A percentile compares a stretch with the other conserved stretches of the same genome.
Evolutionary conservation across 805 yeast genomes (phyloP).

Genomic region (Blastobotrys peoriensis): DNA sequence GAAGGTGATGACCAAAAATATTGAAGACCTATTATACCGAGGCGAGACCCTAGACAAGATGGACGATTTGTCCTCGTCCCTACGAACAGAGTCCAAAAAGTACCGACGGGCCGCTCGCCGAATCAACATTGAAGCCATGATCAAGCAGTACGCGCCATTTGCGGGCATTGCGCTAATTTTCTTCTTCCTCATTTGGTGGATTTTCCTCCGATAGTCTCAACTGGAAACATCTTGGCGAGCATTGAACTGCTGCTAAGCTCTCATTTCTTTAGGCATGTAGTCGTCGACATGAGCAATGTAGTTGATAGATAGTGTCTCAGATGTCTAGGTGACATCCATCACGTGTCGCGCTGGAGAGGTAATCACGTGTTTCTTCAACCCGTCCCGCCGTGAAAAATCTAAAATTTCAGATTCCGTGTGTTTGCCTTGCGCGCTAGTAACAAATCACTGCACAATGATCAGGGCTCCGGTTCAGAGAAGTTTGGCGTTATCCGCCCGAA

Average conservation of each 20-base stretch:
- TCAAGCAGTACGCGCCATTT: constrained; percentile 86
- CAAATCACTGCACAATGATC: too few relatives aligned
- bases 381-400: background rate
- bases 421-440: too few relatives aligned
- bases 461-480: too few relatives aligned
- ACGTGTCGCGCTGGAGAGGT: too few relatives aligned
- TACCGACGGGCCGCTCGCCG: constrained; percentile 85
- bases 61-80: constrained; percentile 77
- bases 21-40: constrained; percentile 88
- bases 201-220: constrained; percentile 43
- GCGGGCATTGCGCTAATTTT: constrained; percentile 61
- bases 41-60: constrained; percentile 88
- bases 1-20: constrained; percentile 91
- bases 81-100: constrained; percentile 77
- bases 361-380: background rate
- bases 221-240: too few relatives aligned
- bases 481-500: too few relatives aligned
- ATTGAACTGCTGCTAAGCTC: too few relatives aligned
- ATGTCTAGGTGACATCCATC: too few relatives aligned
- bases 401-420: too few relatives aligned
- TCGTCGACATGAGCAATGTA: too few relatives aligned
- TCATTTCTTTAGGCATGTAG: too few relatives aligned
- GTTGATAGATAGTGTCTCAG: too few relatives aligned
- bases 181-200: constrained; percentile 78
- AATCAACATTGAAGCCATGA: constrained; percentile 81